A percentile compares a stretch with the other conserved stretches of the same genome.
Conservation (phyloP, 2,329 filamentous ascomycete genomes). For the Corinectria fuckeliana region DNA sequence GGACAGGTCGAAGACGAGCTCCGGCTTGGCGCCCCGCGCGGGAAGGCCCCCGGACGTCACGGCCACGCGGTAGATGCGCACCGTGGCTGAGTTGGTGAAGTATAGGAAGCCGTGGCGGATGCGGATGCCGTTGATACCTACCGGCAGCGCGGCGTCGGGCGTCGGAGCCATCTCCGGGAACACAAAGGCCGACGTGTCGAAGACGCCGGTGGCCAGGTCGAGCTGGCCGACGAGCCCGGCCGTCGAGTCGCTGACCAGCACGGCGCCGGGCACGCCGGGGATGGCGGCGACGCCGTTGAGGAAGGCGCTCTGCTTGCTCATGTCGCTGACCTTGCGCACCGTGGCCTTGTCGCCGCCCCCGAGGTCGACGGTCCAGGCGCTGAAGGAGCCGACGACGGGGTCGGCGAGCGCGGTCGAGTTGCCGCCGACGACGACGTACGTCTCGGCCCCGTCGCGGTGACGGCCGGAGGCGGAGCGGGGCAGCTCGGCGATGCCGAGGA, state of each 20-base stretch:
- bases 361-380: conserved; percentile 22
- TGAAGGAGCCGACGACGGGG: conserved; percentile 18
- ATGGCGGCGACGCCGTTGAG: conserved; percentile 20
- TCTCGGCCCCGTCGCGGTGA: conserved; percentile 8
- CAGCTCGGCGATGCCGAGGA: conserved; percentile 25
- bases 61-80: conserved; percentile 22
- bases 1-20: conserved; percentile 29
- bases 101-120: conserved; percentile 22
- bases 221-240: conserved; percentile 17
- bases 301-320: conserved; percentile 10
- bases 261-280: conserved; percentile 10
- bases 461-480: neutral
- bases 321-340: conserved; percentile 21
- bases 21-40: conserved; percentile 21
- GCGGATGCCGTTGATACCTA: conserved; percentile 31
- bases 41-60: conserved; percentile 23
- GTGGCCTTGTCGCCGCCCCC: neutral
- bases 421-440: conserved; percentile 25
- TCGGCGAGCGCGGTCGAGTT: conserved; percentile 17
- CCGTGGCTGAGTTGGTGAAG: conserved; percentile 23
- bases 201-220: conserved; percentile 12
- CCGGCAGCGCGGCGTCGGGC: neutral
- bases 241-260: conserved; percentile 22
- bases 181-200: conserved; percentile 15
- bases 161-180: conserved; percentile 20